Percentiles rank a stretch among this genome's conserved stretches.
Evolutionary conservation across 2,329 filamentous ascomycete species (phyloP).

Genomic region (Hypoxylon sp.): DNA sequence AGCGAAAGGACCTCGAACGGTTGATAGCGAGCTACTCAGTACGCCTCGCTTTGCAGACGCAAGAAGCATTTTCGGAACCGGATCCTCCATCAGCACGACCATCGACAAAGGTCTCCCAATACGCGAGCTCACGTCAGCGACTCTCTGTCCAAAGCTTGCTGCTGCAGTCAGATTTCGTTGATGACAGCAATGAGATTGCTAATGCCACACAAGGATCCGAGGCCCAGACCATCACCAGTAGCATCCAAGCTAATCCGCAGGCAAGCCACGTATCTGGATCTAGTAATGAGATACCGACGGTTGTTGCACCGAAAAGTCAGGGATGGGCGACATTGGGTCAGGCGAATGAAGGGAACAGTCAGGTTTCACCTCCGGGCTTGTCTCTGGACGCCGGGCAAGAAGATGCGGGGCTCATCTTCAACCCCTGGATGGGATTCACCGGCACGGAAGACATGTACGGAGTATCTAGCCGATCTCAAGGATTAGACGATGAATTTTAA

Average conservation of each 20-base stretch:
- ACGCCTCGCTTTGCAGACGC: conserved; percentile 46
- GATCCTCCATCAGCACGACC: conserved; percentile 39
- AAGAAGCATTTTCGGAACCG: conserved; percentile 46
- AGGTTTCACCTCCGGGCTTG: conserved; percentile 22
- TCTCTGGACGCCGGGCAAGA: conserved; percentile 47
- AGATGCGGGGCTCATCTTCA: conserved; percentile 50
- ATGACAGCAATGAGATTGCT: conserved; percentile 57
- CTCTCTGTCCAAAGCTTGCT: conserved; percentile 60
- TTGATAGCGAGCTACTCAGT: conserved; percentile 51
- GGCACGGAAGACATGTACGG: conserved; percentile 50
- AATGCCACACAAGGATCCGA: conserved; percentile 33
- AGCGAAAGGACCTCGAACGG: conserved; percentile 51
- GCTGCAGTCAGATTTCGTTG: conserved; percentile 58
- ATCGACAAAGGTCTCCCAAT: conserved; percentile 49
- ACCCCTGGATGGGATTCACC: conserved; percentile 52
- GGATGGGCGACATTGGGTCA: conserved; percentile 16
- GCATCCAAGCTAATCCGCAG: conserved; percentile 2
- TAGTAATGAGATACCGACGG: not conserved
- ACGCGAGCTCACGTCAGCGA: conserved; percentile 53
- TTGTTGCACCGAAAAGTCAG: conserved; percentile 8
- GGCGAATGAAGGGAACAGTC: not conserved
- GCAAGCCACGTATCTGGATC: conserved; percentile 4
- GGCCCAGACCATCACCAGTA: conserved; percentile 38
- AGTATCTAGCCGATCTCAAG: conserved; percentile 28
- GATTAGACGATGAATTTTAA: conserved; percentile 49